These are phyloP conservation scores for Kazachstania africana DNA, from an alignment of 805 yeast genomes.

Conservation along the genomic window DNA sequence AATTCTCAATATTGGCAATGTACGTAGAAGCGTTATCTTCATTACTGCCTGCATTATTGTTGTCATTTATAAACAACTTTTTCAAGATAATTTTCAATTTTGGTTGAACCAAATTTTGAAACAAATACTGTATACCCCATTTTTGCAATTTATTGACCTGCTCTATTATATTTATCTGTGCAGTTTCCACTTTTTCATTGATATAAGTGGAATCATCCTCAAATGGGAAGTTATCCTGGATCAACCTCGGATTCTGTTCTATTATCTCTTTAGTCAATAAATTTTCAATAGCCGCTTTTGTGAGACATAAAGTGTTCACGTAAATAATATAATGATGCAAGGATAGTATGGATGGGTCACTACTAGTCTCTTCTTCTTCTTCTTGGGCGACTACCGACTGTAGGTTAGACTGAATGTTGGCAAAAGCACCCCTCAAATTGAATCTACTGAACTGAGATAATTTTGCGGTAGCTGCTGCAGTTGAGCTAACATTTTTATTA, in stretches of 20 bases:
- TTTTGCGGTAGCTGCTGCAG: constrained; percentile 7
- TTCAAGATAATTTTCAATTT: constrained; percentile 33
- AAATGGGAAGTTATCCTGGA: constrained; percentile 29
- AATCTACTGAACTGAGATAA: constrained; percentile 19
- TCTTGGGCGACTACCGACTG: constrained; percentile 24
- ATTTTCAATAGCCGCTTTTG: constrained; percentile 44
- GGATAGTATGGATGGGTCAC: constrained; percentile 27
- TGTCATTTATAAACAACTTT: constrained; percentile 28
- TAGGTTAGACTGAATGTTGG: constrained; percentile 27
- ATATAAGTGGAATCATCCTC: constrained; percentile 25
- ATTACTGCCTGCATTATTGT: constrained; percentile 12
- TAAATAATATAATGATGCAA: constrained; percentile 52
- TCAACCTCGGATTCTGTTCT: constrained; percentile 21
- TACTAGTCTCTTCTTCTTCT: constrained; percentile 17
- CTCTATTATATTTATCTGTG: constrained; percentile 15
- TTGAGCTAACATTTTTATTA: background rate
- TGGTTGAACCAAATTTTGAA: constrained; percentile 24
- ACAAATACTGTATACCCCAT: constrained; percentile 34
- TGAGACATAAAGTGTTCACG: constrained; percentile 60
- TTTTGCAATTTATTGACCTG: constrained; percentile 25
- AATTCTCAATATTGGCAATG: constrained; percentile 24
- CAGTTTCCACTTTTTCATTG: constrained; percentile 14
- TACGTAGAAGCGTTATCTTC: too few relatives aligned
- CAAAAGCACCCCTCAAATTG: constrained; percentile 26
- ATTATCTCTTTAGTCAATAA: constrained; percentile 30